Conservation (phyloP, 192 early-diverging fungal genomes). For the Entomortierella beljakovae region DNA sequence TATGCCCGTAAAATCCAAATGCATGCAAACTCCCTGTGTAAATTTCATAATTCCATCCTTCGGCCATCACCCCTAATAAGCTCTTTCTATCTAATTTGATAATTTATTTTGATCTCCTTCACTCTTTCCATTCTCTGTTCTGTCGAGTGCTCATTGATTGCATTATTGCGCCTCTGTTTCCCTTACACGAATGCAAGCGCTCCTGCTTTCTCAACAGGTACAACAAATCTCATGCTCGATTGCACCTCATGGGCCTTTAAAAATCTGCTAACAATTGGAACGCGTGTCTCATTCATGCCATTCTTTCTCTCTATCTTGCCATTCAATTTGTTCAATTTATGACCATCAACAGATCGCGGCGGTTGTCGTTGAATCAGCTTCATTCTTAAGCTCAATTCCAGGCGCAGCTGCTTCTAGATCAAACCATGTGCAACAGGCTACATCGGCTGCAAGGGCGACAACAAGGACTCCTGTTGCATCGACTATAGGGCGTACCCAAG, state of each 20-base stretch:
- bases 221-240: neutral
- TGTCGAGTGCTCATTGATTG: neutral
- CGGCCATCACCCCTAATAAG: too few species aligned
- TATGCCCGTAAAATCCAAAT: too few species aligned
- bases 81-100: neutral
- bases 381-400: slow-evolving; percentile 29
- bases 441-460: slow-evolving; percentile 14
- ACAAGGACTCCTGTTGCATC: neutral
- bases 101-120: neutral
- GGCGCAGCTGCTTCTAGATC: slow-evolving; percentile 14
- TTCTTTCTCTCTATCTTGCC: neutral
- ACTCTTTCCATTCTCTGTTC: neutral
- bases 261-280: neutral
- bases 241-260: too few species aligned
- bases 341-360: slow-evolving; percentile 17
- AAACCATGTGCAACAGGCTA: slow-evolving; percentile 20
- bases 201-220: slow-evolving; percentile 46
- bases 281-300: neutral
- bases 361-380: slow-evolving; percentile 36
- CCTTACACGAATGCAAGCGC: slow-evolving; percentile 33
- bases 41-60: too few species aligned
- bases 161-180: neutral
- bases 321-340: neutral
- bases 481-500: neutral
- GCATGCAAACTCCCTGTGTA: too few species aligned